Evolutionary conservation across 169 alveolate species (phyloP), one percentile per base, ranked within the genome.

Genomic region (Eimeria praecox): DNA sequence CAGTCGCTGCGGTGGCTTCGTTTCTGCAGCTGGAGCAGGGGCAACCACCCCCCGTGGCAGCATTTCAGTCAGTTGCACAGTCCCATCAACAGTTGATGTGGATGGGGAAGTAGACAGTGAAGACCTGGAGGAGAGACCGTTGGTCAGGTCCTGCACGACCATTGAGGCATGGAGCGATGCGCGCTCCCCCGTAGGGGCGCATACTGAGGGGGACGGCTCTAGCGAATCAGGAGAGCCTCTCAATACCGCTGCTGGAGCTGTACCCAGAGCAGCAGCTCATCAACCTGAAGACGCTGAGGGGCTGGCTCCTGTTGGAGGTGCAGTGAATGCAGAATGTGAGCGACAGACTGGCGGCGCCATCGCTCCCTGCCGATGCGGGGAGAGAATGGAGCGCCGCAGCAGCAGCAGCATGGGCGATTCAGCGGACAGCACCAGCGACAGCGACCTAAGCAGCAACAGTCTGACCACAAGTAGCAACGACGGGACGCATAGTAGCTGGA

Each of bases 391-490:
- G 27, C 54, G 54, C 73, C 73, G 85, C 64, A 88, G 94, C 86
- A 88, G 94, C 86, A 88, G 54, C 85, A 66, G 86, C 83, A 38
- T 49, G 52, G 88, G 59, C 56, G 66, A 40, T 56, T 40, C 77
- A 66, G 69, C 22, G 73, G 90, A 78, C 91, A 33, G 62, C 85
- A 87, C 78, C 64, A 42, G 77, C 82, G 91, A 59, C 66, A 56
- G 95, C 69, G 54, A 42, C 35, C 44, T 85, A 33, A 49, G 85
- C 91, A 38, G 95, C 95, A 71, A 54, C 87, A 90, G 95, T 71
- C 35, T 69, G 40, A 73, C 77, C 89, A 71, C 80, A 10, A 90
- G 95, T 33, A 90, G 95, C 89, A 56, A 90, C 80, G 66, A 54
- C 56, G 73, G 52, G 87, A 90, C 56, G 30, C 73, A 52, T 16